These are phyloP conservation scores for Claviceps arundinis DNA, from an alignment of 2,329 filamentous ascomycete genomes.

Conservation along the genomic window DNA sequence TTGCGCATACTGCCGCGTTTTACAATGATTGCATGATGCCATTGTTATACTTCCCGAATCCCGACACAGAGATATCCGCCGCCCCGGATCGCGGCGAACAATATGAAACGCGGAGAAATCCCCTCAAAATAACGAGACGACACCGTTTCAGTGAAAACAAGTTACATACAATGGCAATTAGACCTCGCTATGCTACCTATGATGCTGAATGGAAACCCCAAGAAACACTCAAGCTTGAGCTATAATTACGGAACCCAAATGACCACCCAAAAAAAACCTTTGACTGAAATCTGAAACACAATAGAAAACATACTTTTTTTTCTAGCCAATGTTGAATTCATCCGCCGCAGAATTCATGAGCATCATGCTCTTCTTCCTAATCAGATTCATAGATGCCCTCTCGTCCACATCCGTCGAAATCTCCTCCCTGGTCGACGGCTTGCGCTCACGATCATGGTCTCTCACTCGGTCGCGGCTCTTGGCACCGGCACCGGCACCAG, in stretches of 20 bases:
- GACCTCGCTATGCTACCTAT: background rate
- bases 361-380: constrained; percentile 51
- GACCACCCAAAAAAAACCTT: too few species aligned
- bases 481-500: background rate
- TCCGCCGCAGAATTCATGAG: constrained; percentile 48
- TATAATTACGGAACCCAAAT: background rate
- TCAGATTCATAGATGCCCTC: constrained; percentile 26
- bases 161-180: background rate
- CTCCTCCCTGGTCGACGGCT: constrained; percentile 1
- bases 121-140: background rate
- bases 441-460: constrained; percentile 10
- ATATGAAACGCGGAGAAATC: too few species aligned
- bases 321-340: constrained; percentile 56
- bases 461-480: constrained; percentile 7
- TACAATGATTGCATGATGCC: too few species aligned
- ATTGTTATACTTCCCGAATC: too few species aligned
- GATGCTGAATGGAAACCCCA: background rate
- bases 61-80: too few species aligned
- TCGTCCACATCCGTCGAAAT: constrained; percentile 14
- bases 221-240: background rate
- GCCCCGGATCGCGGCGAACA: too few species aligned
- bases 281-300: too few species aligned
- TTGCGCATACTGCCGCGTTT: too few species aligned
- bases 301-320: background rate
- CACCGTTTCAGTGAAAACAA: background rate